Conservation (phyloP, 306 rosid species). For the Rosa chinensis region DNA sequence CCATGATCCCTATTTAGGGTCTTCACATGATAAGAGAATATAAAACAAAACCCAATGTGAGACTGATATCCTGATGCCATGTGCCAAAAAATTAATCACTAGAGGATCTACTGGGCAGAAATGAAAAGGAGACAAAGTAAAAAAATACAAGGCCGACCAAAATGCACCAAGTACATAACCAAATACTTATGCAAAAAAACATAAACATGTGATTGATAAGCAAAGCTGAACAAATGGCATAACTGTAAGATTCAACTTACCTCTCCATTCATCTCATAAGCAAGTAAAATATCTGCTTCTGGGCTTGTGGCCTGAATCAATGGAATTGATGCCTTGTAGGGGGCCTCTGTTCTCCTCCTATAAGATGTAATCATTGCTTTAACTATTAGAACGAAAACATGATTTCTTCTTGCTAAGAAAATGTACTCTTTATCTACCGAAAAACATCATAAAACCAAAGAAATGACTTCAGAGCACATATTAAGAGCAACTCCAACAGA, state of each 20-base stretch:
- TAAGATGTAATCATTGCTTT: conserved; percentile 1
- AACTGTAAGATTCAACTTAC: conserved; percentile 38
- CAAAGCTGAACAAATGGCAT: neutral
- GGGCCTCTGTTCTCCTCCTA: conserved; percentile 99
- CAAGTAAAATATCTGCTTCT: conserved; percentile 89
- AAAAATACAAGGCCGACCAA: neutral
- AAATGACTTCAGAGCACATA: no score
- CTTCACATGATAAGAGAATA: conserved; percentile 39
- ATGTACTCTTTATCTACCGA: no score
- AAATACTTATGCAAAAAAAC: neutral
- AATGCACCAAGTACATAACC: neutral
- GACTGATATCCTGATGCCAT: conserved; percentile 5
- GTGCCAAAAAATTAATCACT: neutral
- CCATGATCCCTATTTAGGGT: conserved; percentile 94
- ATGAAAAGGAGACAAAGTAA: no score
- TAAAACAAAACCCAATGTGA: conserved; percentile 17
- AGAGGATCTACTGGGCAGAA: neutral
- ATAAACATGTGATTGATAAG: neutral
- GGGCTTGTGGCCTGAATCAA: conserved; percentile 87
- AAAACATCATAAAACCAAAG: no score
- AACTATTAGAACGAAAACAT: no score
- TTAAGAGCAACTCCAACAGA: no score
- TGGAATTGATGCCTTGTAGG: conserved; percentile 91
- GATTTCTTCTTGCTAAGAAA: no score
- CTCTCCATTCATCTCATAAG: conserved; percentile 97